Evolutionary conservation across 306 rosid species (phyloP), one percentile per base, ranked within the genome.

Genomic region (Lathyrus oleraceus): DNA sequence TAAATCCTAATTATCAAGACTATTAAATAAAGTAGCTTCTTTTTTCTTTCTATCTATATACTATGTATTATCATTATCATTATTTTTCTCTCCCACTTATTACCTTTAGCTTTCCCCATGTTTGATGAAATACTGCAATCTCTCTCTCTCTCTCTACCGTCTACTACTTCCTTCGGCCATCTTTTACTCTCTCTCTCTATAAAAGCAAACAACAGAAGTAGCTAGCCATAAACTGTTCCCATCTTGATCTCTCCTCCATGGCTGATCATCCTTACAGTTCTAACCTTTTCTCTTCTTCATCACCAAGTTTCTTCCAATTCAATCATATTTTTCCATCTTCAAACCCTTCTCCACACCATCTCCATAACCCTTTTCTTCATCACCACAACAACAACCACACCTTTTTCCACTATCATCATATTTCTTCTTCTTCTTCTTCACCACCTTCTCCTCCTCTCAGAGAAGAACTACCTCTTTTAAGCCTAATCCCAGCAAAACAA

Each of bases 381-480:
- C 81, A 58, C 32, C 60, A 42, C 63, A 14, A 16, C 74, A 10
- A 17, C 23, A 13, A 35, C 21, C 74, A 44, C 52, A 38, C 16
- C 60, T 39, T 65, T 40, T 59, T 72, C 47, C 71, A 76, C 63
- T 61, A 68, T 23, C 58, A 35, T 63, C 76, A 35, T 40, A 16
- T 45, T 10, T 13, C 45, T 44, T 69, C 69, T 47, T 69, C 69
- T 47, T 68, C 69, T 25, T 45, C 28, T 11, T 67, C 84, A 11
- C 87, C 91, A 0, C 82, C 96, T 5, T 93, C 96, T 0, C 98
- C 98, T 35, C 98, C 98, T 61, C 82, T 90, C 30, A 81, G 88
- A 59, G 85, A 88, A 74, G 96, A 93, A 30, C 96, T 90, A 8
- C 98, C 96, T 2, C 96, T 93, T 40, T 61, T 90, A 1, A 67